Evolutionary conservation across 805 yeast genomes (phyloP), one percentile per base, ranked within the genome.

Genomic region (Myxozyma neglecta): DNA sequence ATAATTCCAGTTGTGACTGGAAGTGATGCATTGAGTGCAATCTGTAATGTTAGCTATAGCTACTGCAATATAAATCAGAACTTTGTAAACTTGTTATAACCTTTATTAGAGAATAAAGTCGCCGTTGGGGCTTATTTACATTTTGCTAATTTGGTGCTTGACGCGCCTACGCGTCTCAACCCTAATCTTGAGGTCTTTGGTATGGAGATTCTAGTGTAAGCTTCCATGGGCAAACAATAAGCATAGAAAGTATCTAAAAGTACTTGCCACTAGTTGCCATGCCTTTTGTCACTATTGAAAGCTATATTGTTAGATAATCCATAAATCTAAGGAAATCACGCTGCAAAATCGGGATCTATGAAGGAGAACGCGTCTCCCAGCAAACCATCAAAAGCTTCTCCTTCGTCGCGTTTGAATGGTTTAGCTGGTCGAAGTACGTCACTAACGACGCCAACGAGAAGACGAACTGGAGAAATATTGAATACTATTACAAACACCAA

Each of bases 131-230:
- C 29, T 24, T 24, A 24, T 24, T 24, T 24, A 24, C 29, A 24
- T 35, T n/a, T 34, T n/a, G 14, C 42, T 48, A 48, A 37, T 37
- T 13, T 37, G 53, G 53, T 29, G 36, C 20, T 37, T 5, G 10
- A 36, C 53, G 24, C 53, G 53, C 53, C 53, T 11, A 50, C 53
- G 53, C 53, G 53, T 50, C 3, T 6, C 40, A 50, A 37, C 44
- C 40, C 39, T 37, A 14, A 48, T 20, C 53, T 44, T 7, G 13
- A 34, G 6, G 36, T 18, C 20, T 24, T 50, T 50, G 36, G 44
- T 16, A 10, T 37, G 29, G 29, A 42, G 46, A 42, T 42, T 42
- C 20, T 42, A 13, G 16, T 16, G 18, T 3, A 42, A 9, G 16
- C 20, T 42, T 8, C 11, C 3, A 42, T 39, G 6, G n/a, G 42